Conservation (phyloP, 2,329 filamentous ascomycete genomes). For the Chrysosporium queenslandicum region DNA sequence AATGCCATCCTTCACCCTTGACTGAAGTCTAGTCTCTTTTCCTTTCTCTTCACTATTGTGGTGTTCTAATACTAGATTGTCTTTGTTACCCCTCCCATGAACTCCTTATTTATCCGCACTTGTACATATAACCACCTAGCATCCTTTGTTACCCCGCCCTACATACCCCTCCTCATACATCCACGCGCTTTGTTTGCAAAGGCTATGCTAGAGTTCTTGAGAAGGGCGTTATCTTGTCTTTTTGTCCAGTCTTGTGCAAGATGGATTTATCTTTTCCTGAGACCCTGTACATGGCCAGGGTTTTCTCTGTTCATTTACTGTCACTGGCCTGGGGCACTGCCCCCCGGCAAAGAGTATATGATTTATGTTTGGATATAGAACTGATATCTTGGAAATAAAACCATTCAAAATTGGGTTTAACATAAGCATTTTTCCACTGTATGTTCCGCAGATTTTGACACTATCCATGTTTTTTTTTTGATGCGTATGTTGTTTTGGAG, state of each 20-base stretch:
- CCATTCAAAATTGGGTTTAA: not conserved
- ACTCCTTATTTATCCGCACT: not conserved
- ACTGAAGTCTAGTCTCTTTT: not conserved
- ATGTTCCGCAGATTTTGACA: not conserved
- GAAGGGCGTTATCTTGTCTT: not conserved
- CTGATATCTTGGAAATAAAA: not conserved
- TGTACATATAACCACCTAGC: conserved; percentile 2
- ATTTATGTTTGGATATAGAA: not conserved
- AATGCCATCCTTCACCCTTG: not conserved
- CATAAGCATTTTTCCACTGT: not conserved
- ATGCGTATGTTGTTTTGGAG: no score
- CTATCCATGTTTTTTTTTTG: not conserved
- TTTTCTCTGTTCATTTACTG: not conserved
- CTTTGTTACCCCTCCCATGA: not conserved
- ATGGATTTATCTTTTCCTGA: not conserved
- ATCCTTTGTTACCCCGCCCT: not conserved
- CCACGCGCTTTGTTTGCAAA: not conserved
- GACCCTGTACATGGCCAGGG: not conserved
- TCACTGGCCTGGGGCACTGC: not conserved
- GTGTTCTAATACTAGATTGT: conserved; percentile 1
- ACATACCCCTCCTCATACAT: not conserved
- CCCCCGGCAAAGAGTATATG: not conserved
- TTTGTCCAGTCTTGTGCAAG: not conserved
- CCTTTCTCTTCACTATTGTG: not conserved
- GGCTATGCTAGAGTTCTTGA: not conserved